Conservation (phyloP, 2,329 filamentous ascomycete genomes). For the Epichloe baconii region DNA sequence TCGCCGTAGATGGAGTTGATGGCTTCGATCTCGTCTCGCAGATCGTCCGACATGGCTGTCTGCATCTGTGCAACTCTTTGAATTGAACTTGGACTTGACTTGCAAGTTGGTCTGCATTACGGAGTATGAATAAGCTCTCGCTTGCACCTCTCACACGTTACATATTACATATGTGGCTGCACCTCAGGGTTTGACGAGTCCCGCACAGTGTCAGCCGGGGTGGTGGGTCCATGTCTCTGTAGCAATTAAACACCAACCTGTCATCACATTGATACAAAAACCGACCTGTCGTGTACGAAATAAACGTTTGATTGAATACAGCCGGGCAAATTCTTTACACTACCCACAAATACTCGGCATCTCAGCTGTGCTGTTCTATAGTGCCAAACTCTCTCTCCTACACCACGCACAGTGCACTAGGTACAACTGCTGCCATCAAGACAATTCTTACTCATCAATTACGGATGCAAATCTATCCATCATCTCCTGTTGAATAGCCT, state of each 20-base stretch:
- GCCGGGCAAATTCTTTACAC: background rate
- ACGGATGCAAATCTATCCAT: constrained; percentile 95
- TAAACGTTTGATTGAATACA: background rate
- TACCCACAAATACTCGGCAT: constrained; percentile 6
- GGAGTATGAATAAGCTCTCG: no score
- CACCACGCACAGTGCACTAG: constrained; percentile 3
- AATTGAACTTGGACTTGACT: no score
- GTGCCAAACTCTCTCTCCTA: constrained; percentile 10
- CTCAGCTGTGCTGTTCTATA: constrained; percentile 14
- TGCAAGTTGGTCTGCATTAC: no score
- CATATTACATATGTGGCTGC: no score
- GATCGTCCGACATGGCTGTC: constrained; percentile 38
- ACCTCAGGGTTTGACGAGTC: background rate
- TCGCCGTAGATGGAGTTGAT: constrained; percentile 77
- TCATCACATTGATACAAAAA: no score
- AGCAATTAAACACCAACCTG: no score
- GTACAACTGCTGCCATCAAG: constrained; percentile 3
- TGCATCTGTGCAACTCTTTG: no score
- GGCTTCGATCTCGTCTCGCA: constrained; percentile 63
- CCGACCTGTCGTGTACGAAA: background rate
- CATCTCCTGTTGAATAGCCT: constrained; percentile 82
- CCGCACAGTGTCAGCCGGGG: background rate
- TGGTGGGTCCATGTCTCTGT: background rate
- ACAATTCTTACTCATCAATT: constrained; percentile 64
- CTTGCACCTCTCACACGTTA: no score